These are phyloP conservation scores for Allium cepa DNA, from an alignment of 106 monocot species.

Conservation along the genomic window DNA sequence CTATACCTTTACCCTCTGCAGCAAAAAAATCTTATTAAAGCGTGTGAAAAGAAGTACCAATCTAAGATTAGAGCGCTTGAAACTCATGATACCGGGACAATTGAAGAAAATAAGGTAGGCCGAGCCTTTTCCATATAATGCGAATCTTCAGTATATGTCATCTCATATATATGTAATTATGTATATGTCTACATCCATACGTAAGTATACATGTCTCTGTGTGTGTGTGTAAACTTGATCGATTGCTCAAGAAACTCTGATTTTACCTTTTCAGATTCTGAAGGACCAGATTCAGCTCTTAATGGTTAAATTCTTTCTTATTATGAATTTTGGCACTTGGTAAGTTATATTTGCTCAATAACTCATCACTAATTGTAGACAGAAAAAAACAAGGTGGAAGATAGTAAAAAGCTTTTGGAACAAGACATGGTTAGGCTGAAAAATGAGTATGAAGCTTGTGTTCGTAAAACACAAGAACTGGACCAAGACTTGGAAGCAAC, in stretches of 20 bases:
- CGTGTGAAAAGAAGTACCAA: slow-evolving; percentile 68
- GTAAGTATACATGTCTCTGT: background rate
- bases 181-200: background rate
- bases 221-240: background rate
- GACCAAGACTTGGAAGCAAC: slow-evolving; percentile 45
- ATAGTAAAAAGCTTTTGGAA: slow-evolving; percentile 42
- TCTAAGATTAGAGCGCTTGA: slow-evolving; percentile 74
- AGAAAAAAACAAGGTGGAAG: slow-evolving; percentile 38
- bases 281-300: slow-evolving; percentile 23
- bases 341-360: no score
- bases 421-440: slow-evolving; percentile 45
- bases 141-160: background rate
- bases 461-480: slow-evolving; percentile 46
- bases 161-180: background rate
- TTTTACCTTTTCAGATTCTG: slow-evolving; percentile 22
- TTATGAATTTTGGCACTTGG: no score
- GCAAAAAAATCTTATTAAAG: slow-evolving; percentile 65
- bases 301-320: slow-evolving; percentile 21
- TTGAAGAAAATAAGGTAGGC: slow-evolving; percentile 43
- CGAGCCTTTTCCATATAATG: background rate
- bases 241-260: no score
- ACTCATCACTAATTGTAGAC: background rate
- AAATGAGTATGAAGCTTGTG: slow-evolving; percentile 65
- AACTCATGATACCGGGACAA: slow-evolving; percentile 47
- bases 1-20: slow-evolving; percentile 16